Evolutionary conservation across 2,329 filamentous ascomycete genomes (phyloP).

Genomic region (Cyphellophora attinorum): DNA sequence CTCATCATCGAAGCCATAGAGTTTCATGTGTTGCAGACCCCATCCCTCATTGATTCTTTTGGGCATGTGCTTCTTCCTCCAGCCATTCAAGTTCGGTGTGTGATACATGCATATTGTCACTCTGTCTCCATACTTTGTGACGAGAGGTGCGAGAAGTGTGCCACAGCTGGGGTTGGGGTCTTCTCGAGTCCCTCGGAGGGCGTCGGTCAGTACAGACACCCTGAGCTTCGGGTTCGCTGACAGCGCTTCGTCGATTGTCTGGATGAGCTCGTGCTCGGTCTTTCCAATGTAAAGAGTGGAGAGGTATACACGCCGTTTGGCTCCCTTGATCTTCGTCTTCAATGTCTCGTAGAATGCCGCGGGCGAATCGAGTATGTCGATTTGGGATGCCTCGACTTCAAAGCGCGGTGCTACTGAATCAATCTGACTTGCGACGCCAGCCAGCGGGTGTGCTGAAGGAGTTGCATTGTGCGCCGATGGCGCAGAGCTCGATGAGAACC

Average conservation of each 20-base stretch:
- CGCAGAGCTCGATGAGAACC: constrained; percentile 10
- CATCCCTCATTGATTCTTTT: constrained; percentile 94
- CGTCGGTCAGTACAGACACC: constrained; percentile 85
- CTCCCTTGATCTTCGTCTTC: constrained; percentile 76
- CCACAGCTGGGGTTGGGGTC: constrained; percentile 77
- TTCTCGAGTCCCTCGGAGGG: constrained; percentile 82
- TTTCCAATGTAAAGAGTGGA: constrained; percentile 97
- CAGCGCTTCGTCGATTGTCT: constrained; percentile 66
- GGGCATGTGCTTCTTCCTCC: constrained; percentile 75
- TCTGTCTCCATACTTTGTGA: constrained; percentile 75
- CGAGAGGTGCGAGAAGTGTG: constrained; percentile 74
- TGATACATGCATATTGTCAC: constrained; percentile 97
- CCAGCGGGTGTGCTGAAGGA: constrained; percentile 43
- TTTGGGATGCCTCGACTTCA: constrained; percentile 69
- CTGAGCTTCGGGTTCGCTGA: constrained; percentile 63
- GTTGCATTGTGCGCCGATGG: constrained; percentile 8
- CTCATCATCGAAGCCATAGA: constrained; percentile 92
- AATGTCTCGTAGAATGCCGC: constrained; percentile 84
- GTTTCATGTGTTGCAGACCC: constrained; percentile 98
- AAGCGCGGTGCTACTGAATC: constrained; percentile 88
- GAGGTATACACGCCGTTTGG: constrained; percentile 72
- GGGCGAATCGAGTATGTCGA: constrained; percentile 70
- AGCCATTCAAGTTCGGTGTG: constrained; percentile 84
- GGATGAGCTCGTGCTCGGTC: constrained; percentile 79
- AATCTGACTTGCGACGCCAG: constrained; percentile 60